Evolutionary conservation across 345 rosid species (phyloP).

Genomic region (Trapa bicornis): DNA sequence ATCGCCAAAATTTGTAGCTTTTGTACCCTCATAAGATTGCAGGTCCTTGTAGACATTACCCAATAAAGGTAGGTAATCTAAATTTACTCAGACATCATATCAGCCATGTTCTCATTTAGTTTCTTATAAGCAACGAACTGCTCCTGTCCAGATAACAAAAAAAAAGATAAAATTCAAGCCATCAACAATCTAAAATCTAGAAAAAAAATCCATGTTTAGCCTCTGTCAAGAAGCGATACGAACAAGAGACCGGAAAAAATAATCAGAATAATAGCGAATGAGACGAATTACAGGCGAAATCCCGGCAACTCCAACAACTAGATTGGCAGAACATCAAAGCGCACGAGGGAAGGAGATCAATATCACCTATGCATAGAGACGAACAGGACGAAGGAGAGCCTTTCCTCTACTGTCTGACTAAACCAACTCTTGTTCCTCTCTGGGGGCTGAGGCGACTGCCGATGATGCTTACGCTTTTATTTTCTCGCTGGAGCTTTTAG

Average conservation of each 20-base stretch:
- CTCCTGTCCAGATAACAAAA: not conserved
- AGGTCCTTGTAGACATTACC: too few species aligned
- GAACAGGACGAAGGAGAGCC: not conserved
- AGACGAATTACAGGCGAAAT: not conserved
- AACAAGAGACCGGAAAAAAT: not conserved
- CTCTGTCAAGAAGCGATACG: not conserved
- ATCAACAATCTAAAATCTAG: not conserved
- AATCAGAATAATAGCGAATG: not conserved
- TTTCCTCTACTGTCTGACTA: not conserved
- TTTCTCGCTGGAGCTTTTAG: not conserved
- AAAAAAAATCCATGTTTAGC: not conserved
- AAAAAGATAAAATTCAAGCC: not conserved
- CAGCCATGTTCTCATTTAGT: not conserved
- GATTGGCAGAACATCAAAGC: not conserved
- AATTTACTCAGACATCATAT: not conserved
- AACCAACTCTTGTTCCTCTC: not conserved
- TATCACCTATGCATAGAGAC: not conserved
- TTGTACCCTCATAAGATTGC: too few species aligned
- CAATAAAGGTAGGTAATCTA: not conserved
- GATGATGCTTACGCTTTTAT: not conserved
- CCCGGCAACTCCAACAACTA: not conserved
- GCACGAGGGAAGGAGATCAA: not conserved
- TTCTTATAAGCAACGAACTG: not conserved
- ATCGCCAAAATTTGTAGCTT: too few species aligned
- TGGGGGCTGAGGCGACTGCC: not conserved